Conservation (phyloP, 2,329 filamentous ascomycete genomes). For the Tolypocladium cylindrosporum region DNA sequence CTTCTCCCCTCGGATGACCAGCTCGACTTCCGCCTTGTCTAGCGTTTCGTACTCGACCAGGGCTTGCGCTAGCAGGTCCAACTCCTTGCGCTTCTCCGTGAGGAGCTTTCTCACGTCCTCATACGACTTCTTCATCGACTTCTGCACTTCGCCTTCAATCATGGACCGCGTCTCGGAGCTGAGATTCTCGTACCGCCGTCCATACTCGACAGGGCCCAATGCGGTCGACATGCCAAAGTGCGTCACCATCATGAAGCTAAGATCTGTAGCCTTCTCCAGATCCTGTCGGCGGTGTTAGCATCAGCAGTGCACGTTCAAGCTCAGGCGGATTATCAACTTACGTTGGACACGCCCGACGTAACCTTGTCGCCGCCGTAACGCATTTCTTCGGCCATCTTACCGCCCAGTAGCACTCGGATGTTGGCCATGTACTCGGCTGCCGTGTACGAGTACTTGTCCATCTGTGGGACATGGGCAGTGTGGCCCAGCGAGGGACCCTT, state of each 20-base stretch:
- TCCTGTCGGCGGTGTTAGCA: slow-evolving; percentile 47
- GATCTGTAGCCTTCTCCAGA: slow-evolving; percentile 68
- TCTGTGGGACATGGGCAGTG: slow-evolving; percentile 78
- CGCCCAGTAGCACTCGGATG: slow-evolving; percentile 74
- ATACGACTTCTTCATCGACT: slow-evolving; percentile 72
- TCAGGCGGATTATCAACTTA: slow-evolving; percentile 31
- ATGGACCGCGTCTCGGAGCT: slow-evolving; percentile 78
- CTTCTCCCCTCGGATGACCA: slow-evolving; percentile 79
- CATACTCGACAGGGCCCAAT: slow-evolving; percentile 84
- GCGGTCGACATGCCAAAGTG: slow-evolving; percentile 79
- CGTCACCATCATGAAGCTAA: slow-evolving; percentile 83
- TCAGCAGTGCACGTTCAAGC: background rate
- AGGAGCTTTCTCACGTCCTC: slow-evolving; percentile 64
- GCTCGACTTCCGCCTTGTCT: slow-evolving; percentile 79
- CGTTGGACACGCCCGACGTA: slow-evolving; percentile 73
- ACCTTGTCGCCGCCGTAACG: slow-evolving; percentile 87
- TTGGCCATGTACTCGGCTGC: slow-evolving; percentile 72
- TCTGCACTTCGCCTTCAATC: slow-evolving; percentile 83
- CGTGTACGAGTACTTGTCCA: slow-evolving; percentile 86
- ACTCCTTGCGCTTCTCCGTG: slow-evolving; percentile 65
- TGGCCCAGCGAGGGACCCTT: slow-evolving; percentile 79
- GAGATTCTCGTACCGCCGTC: slow-evolving; percentile 67
- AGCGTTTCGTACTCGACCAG: slow-evolving; percentile 92
- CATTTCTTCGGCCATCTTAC: slow-evolving; percentile 84
- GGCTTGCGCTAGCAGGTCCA: slow-evolving; percentile 80